Percentiles rank a stretch among this genome's conserved stretches.
Evolutionary conservation across 768 basidiomycete genomes (phyloP).

Genomic region (Dioszegia crocea): DNA sequence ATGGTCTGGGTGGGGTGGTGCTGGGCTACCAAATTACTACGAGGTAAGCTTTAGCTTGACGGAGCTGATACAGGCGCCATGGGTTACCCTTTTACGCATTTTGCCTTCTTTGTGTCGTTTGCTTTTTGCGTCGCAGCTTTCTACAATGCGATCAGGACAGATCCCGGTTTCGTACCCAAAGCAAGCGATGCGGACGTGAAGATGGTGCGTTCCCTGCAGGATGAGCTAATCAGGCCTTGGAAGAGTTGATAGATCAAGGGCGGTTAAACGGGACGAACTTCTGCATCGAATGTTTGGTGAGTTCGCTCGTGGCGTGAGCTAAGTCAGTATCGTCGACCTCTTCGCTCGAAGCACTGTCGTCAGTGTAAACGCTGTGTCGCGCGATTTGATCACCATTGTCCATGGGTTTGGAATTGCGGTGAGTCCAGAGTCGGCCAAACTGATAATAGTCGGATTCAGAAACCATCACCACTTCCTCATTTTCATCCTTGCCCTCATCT

Average conservation of each 20-base stretch:
- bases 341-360: conserved; percentile 93
- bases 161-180: conserved; percentile 81
- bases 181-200: conserved; percentile 83
- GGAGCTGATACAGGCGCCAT: conserved; percentile 60
- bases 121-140: conserved; percentile 81
- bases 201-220: conserved; percentile 58
- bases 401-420: conserved; percentile 99
- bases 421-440: conserved; percentile 34
- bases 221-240: conserved; percentile 62
- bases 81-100: conserved; percentile 68
- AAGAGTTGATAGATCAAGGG: conserved; percentile 81
- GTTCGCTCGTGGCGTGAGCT: conserved; percentile 25
- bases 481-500: conserved; percentile 81
- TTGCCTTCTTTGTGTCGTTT: conserved; percentile 67
- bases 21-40: conserved; percentile 73
- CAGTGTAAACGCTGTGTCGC: conserved; percentile 84
- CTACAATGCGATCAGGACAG: conserved; percentile 79
- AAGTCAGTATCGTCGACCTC: conserved; percentile 51
- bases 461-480: conserved; percentile 95
- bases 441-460: conserved; percentile 69
- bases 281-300: conserved; percentile 89
- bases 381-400: conserved; percentile 93
- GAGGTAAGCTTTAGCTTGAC: conserved; percentile 54
- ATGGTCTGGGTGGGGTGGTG: conserved; percentile 80
- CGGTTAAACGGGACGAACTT: conserved; percentile 92